Percentiles rank a stretch among this genome's conserved stretches.
Evolutionary conservation across 2,329 filamentous ascomycete genomes (phyloP).

Genomic region (Cladophialophora exuberans): DNA sequence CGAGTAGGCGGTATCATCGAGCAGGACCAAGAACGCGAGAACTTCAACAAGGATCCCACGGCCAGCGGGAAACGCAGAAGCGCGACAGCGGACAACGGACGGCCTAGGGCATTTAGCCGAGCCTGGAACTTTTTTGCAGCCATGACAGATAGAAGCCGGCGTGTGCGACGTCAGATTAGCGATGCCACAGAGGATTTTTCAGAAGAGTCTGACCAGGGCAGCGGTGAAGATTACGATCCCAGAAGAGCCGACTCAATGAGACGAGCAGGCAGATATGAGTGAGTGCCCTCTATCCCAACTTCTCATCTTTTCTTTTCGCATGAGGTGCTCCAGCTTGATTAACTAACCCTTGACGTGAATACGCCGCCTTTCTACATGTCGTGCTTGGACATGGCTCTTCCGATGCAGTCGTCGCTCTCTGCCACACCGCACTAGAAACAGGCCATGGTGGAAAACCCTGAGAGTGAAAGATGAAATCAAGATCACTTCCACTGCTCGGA

Average conservation of each 20-base stretch:
- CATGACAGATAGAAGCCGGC: slow-evolving; percentile 34
- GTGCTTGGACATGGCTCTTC: too few species aligned
- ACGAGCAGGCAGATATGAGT: slow-evolving; percentile 33
- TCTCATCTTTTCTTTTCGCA: not conserved
- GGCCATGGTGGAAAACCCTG: too few species aligned
- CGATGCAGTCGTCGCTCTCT: not conserved
- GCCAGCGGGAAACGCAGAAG: slow-evolving; percentile 19
- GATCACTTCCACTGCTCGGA: too few species aligned
- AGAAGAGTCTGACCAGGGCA: slow-evolving; percentile 30
- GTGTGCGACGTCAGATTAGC: slow-evolving; percentile 34
- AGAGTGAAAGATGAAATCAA: too few species aligned
- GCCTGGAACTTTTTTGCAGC: slow-evolving; percentile 15
- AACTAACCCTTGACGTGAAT: not conserved
- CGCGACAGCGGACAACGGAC: slow-evolving; percentile 12
- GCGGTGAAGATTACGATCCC: slow-evolving; percentile 32
- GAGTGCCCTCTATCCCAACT: slow-evolving; percentile 22
- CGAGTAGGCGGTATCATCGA: not conserved
- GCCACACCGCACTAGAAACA: not conserved
- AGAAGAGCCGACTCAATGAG: slow-evolving; percentile 30
- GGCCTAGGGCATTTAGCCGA: slow-evolving; percentile 21
- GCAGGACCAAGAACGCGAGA: slow-evolving; percentile 12
- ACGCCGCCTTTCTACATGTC: too few species aligned
- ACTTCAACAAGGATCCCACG: slow-evolving; percentile 22
- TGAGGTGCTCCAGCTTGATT: not conserved
- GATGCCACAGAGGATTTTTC: slow-evolving; percentile 33